phyloP scores from a whole-genome alignment of 257 asterid genomes.

The Leptodermis oblonga region DNA sequence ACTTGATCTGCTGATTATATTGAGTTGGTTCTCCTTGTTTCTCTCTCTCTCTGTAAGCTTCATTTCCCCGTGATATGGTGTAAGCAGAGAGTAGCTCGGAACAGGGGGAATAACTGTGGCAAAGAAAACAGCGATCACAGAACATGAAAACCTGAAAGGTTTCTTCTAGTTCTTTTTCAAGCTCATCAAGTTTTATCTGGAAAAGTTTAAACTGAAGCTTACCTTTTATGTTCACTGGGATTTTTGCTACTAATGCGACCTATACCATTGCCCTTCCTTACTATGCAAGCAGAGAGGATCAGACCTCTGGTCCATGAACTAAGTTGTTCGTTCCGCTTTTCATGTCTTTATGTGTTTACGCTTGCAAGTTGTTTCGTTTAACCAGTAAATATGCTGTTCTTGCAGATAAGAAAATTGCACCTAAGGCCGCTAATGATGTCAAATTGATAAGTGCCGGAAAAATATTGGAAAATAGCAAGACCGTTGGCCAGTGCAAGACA shows the following conservation, averaged over 20 bases:
- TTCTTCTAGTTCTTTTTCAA: not conserved
- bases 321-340: not conserved
- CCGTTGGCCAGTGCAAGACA: conserved; percentile 77
- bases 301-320: not conserved
- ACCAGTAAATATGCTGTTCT: conserved; percentile 11
- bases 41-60: not conserved
- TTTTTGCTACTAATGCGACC: not conserved
- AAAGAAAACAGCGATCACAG: not conserved
- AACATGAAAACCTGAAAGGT: not conserved
- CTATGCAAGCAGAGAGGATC: not conserved
- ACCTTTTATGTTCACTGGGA: not conserved
- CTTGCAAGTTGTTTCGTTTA: conserved; percentile 5
- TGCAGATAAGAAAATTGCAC: conserved; percentile 73
- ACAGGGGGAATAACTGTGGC: not conserved
- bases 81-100: not conserved
- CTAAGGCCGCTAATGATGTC: conserved; percentile 74
- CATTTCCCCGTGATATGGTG: not conserved
- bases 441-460: conserved; percentile 82
- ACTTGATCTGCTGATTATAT: not conserved
- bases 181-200: not conserved
- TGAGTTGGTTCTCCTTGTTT: no score
- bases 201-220: not conserved
- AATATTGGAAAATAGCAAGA: conserved; percentile 73
- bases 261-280: not conserved
- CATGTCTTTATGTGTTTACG: not conserved